Evolutionary conservation across 2,329 filamentous ascomycete genomes (phyloP).

Genomic region (Fusarium cicatricum): DNA sequence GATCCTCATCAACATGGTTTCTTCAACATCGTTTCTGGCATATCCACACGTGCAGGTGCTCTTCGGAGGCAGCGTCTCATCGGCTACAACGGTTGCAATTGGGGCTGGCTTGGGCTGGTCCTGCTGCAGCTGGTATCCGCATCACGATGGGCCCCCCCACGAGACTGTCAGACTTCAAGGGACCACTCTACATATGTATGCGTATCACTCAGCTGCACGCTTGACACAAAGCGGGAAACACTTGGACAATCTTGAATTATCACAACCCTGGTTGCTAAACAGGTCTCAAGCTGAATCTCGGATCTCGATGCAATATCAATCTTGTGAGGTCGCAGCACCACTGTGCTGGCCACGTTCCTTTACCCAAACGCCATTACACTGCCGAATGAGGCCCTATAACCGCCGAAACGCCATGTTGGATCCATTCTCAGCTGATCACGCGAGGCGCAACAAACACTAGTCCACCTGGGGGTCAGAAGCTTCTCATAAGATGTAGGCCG

Average conservation of each 20-base stretch:
- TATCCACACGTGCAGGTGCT: conserved; percentile 12
- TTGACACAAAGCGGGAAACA: not conserved
- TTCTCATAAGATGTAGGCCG: not conserved
- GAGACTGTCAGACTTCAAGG: conserved; percentile 13
- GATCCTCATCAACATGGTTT: too few species aligned
- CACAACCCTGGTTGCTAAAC: conserved; percentile 9
- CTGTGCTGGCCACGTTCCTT: not conserved
- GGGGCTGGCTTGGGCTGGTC: conserved; percentile 1
- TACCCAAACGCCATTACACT: not conserved
- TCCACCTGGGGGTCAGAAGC: not conserved
- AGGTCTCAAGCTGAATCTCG: not conserved
- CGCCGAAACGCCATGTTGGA: not conserved
- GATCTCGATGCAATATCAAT: not conserved
- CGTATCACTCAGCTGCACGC: conserved; percentile 17
- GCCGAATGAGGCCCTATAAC: not conserved
- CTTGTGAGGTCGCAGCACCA: not conserved
- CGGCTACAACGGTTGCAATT: conserved; percentile 10
- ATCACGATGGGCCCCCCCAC: conserved; percentile 17
- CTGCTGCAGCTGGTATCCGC: conserved; percentile 23
- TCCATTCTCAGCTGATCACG: not conserved
- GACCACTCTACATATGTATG: conserved; percentile 20
- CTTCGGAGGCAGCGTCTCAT: conserved; percentile 8
- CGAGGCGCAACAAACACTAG: not conserved
- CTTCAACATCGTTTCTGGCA: not conserved
- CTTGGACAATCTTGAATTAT: conserved; percentile 6